Percentiles rank a stretch among this genome's conserved stretches.
Evolutionary conservation across 2,329 filamentous ascomycete genomes (phyloP).

Genomic region (Bertia moriformis): DNA sequence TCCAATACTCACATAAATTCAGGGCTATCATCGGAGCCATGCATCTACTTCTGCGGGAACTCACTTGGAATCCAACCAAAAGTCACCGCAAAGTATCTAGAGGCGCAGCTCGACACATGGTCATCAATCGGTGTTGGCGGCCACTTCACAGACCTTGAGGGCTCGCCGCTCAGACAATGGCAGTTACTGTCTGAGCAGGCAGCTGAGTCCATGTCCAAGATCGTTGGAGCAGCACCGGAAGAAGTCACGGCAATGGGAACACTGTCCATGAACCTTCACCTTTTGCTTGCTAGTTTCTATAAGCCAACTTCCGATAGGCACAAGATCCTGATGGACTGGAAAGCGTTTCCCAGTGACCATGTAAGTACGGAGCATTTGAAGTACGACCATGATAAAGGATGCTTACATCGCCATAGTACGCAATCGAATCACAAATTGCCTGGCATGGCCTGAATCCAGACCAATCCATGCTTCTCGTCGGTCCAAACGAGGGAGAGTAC

Average conservation of each 20-base stretch:
- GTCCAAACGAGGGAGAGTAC: slow-evolving; percentile 44
- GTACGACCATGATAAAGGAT: not conserved
- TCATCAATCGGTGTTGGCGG: slow-evolving; percentile 71
- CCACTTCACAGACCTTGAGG: slow-evolving; percentile 58
- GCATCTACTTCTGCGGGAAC: slow-evolving; percentile 79
- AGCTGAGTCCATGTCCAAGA: slow-evolving; percentile 50
- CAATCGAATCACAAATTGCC: slow-evolving; percentile 65
- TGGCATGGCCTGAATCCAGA: slow-evolving; percentile 54
- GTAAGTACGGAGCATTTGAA: slow-evolving; percentile 24
- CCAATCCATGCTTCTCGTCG: slow-evolving; percentile 60
- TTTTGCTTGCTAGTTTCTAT: slow-evolving; percentile 60
- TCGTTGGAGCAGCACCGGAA: slow-evolving; percentile 58
- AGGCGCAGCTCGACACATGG: slow-evolving; percentile 70
- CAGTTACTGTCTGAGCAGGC: slow-evolving; percentile 67
- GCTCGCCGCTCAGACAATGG: slow-evolving; percentile 58
- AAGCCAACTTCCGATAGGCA: slow-evolving; percentile 40
- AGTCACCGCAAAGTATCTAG: slow-evolving; percentile 47
- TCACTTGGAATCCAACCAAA: slow-evolving; percentile 74
- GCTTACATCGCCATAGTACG: slow-evolving; percentile 38
- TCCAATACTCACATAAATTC: slow-evolving; percentile 27
- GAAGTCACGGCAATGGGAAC: slow-evolving; percentile 86
- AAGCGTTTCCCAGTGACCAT: slow-evolving; percentile 60
- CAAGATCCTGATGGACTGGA: slow-evolving; percentile 43
- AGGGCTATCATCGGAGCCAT: slow-evolving; percentile 21
- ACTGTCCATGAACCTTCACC: slow-evolving; percentile 56